Evolutionary conservation across 176 grass and related monocot species (phyloP).

Genomic region (Carex scoparia): DNA sequence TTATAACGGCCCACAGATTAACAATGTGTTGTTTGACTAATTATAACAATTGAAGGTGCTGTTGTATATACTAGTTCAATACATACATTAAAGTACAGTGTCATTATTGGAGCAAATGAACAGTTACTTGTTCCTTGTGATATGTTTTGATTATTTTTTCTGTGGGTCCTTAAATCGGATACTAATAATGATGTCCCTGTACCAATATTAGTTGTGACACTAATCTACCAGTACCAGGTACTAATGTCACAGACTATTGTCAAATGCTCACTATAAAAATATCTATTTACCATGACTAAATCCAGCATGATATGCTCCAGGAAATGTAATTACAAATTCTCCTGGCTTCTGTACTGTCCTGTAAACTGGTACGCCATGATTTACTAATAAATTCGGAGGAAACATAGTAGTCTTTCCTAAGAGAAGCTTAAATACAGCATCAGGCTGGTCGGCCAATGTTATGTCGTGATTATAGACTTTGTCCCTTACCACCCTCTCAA

Average conservation of each 20-base stretch:
- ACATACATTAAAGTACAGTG: background rate
- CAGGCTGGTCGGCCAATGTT: slow-evolving; percentile 46
- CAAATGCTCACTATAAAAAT: background rate
- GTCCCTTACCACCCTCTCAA: slow-evolving; percentile 66
- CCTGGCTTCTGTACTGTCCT: slow-evolving; percentile 89
- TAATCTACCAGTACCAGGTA: background rate
- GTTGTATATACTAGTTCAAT: background rate
- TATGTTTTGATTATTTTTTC: background rate
- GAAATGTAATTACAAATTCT: slow-evolving; percentile 94
- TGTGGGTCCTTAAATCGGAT: background rate
- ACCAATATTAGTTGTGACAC: background rate
- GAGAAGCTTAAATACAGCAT: slow-evolving; percentile 93
- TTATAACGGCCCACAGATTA: background rate
- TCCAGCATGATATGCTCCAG: slow-evolving; percentile 82
- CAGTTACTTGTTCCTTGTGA: background rate
- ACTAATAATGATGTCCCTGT: background rate
- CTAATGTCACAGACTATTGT: background rate
- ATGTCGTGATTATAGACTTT: slow-evolving; percentile 76
- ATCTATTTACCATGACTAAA: slow-evolving; percentile 84
- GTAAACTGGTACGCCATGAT: slow-evolving; percentile 78
- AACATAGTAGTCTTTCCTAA: slow-evolving; percentile 99
- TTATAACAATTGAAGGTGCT: background rate
- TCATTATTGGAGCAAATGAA: background rate
- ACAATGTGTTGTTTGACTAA: background rate
- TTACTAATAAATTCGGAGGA: slow-evolving; percentile 72